Evolutionary conservation across 108 stramenopile genomes (phyloP).

Genomic region (Pseudonitzschia delicatissima): DNA sequence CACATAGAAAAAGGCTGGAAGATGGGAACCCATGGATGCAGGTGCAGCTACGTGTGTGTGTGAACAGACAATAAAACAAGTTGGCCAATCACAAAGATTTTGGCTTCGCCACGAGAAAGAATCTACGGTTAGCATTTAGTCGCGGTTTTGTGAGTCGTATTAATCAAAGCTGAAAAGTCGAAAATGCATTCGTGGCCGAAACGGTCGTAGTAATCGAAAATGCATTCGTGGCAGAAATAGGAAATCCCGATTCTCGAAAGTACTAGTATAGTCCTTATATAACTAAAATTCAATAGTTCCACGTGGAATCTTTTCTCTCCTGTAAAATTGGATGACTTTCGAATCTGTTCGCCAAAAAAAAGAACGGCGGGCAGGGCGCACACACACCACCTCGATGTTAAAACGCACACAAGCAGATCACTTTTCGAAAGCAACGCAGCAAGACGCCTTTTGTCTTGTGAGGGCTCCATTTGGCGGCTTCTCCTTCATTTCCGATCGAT

Average conservation of each 20-base stretch:
- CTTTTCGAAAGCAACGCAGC: not conserved
- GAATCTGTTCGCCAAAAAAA: too few relatives aligned
- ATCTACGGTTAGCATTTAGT: not conserved
- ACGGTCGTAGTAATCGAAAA: too few relatives aligned
- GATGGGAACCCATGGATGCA: conserved; percentile 5
- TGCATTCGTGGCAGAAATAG: too few relatives aligned
- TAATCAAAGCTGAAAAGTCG: not conserved
- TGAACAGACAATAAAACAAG: not conserved
- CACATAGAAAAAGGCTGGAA: conserved; percentile 9
- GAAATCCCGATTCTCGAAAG: too few relatives aligned
- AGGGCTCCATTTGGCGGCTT: conserved; percentile 6
- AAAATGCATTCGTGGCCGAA: too few relatives aligned
- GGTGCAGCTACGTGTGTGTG: not conserved
- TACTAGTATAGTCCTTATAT: too few relatives aligned
- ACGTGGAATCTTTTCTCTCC: too few relatives aligned
- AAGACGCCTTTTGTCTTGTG: not conserved
- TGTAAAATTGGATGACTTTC: too few relatives aligned
- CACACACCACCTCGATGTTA: too few relatives aligned
- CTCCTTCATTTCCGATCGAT: conserved; percentile 2
- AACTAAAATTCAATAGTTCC: too few relatives aligned
- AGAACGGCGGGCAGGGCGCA: too few relatives aligned
- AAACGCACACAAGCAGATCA: too few relatives aligned
- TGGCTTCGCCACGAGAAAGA: not conserved
- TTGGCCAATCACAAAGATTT: conserved; percentile 10
- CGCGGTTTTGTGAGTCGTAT: not conserved